A percentile compares a stretch with the other conserved stretches of the same genome.
Evolutionary conservation across 352 stramenopile genomes (phyloP).

Genomic region (Phytophthora uliginosa): DNA sequence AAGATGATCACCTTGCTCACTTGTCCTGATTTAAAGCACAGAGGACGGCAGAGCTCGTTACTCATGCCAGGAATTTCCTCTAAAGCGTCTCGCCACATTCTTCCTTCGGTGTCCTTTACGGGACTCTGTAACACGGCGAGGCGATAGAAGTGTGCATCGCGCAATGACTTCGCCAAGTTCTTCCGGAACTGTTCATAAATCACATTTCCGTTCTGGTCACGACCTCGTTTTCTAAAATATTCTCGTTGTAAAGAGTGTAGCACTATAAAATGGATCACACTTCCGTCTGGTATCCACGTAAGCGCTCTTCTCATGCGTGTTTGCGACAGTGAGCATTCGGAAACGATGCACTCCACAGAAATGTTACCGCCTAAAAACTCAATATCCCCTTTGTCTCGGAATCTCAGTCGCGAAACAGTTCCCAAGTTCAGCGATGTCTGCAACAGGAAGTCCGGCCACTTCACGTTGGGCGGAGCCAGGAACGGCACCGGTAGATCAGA

Average conservation of each 20-base stretch:
- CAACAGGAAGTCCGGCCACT: neutral
- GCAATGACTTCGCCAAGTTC: neutral
- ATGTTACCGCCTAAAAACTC: slow-evolving; percentile 5
- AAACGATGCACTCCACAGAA: neutral
- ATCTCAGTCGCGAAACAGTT: neutral
- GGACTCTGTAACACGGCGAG: neutral
- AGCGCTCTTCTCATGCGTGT: neutral
- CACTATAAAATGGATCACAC: neutral
- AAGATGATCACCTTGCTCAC: neutral
- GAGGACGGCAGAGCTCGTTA: neutral
- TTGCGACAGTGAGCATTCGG: neutral
- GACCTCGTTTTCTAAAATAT: neutral
- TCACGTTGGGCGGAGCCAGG: neutral
- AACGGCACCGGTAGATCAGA: neutral
- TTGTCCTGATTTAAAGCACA: neutral
- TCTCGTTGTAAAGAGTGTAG: neutral
- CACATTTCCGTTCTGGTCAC: neutral
- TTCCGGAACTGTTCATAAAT: neutral
- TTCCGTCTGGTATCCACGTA: neutral
- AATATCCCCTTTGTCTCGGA: neutral
- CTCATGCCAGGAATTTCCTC: neutral
- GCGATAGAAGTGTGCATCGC: slow-evolving; percentile 2
- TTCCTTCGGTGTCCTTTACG: neutral
- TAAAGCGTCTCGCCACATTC: neutral
- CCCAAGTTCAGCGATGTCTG: slow-evolving; percentile 2